These are phyloP conservation scores for Boletus speciosus DNA, from an alignment of 768 basidiomycete species.

Conservation along the genomic window DNA sequence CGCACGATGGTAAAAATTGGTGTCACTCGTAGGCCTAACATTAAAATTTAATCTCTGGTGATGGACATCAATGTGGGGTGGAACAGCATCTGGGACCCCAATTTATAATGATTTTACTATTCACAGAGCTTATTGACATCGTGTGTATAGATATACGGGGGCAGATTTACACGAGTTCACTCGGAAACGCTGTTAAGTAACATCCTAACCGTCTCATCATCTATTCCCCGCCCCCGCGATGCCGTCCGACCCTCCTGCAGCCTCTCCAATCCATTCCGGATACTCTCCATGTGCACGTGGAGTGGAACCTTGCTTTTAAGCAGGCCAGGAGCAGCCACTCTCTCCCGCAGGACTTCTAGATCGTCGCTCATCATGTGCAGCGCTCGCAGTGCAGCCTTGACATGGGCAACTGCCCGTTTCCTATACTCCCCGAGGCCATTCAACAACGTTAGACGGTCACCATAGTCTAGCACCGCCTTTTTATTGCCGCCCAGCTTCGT, in stretches of 20 bases:
- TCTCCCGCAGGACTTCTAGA: slow-evolving; percentile 72
- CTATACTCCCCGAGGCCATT: slow-evolving; percentile 54
- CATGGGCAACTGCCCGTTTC: slow-evolving; percentile 59
- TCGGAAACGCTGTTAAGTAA: slow-evolving; percentile 17
- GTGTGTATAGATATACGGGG: no score
- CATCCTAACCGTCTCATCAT: slow-evolving; percentile 33
- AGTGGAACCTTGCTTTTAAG: slow-evolving; percentile 57
- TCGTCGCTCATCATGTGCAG: slow-evolving; percentile 65
- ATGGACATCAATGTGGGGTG: neutral
- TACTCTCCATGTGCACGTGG: slow-evolving; percentile 75
- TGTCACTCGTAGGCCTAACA: no score
- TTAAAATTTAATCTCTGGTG: no score
- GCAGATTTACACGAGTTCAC: neutral
- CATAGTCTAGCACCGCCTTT: slow-evolving; percentile 44
- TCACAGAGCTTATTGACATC: neutral
- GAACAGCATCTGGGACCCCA: neutral
- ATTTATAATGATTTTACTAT: neutral
- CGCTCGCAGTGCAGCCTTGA: slow-evolving; percentile 60
- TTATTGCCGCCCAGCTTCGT: slow-evolving; percentile 63
- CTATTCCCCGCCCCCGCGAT: slow-evolving; percentile 45
- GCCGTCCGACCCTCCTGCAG: slow-evolving; percentile 51
- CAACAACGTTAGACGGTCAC: slow-evolving; percentile 52
- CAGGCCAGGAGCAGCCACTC: slow-evolving; percentile 66
- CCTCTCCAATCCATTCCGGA: slow-evolving; percentile 57
- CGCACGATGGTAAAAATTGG: no score